A percentile compares a stretch with the other conserved stretches of the same genome.
Conservation (phyloP, 2,329 filamentous ascomycete genomes). For the Xylaria digitata region DNA sequence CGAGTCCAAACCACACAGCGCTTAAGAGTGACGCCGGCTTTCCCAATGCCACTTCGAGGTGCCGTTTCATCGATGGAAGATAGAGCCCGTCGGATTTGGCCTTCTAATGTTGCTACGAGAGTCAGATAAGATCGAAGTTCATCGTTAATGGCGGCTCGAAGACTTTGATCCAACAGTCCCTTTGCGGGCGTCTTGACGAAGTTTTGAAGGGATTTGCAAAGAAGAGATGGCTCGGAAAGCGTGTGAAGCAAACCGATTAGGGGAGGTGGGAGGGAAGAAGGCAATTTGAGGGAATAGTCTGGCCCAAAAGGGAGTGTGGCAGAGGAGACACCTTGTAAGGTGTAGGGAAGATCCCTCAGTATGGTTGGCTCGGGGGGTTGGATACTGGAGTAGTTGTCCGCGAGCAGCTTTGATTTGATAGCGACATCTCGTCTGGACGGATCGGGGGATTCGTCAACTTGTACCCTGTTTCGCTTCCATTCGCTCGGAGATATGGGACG, state of each 20-base stretch:
- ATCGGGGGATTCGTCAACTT: conserved; percentile 35
- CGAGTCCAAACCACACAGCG: conserved; percentile 97
- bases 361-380: conserved; percentile 74
- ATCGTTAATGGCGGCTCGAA: conserved; percentile 84
- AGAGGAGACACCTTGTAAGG: conserved; percentile 90
- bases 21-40: conserved; percentile 92
- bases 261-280: conserved; percentile 81
- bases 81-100: conserved; percentile 86
- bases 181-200: conserved; percentile 86
- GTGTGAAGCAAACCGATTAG: conserved; percentile 88
- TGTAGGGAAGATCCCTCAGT: conserved; percentile 87
- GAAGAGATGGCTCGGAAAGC: conserved; percentile 90
- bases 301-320: conserved; percentile 82
- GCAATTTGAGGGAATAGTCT: conserved; percentile 77
- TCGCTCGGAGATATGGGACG: conserved; percentile 40
- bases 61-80: conserved; percentile 76
- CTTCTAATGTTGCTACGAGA: conserved; percentile 90
- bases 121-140: conserved; percentile 92
- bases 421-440: conserved; percentile 61
- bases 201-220: conserved; percentile 82
- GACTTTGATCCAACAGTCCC: conserved; percentile 89
- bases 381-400: conserved; percentile 66
- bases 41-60: conserved; percentile 78
- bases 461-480: conserved; percentile 48
- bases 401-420: conserved; percentile 67